Conservation (phyloP, 177 flowering plant species). For the Vitis hybrid region DNA sequence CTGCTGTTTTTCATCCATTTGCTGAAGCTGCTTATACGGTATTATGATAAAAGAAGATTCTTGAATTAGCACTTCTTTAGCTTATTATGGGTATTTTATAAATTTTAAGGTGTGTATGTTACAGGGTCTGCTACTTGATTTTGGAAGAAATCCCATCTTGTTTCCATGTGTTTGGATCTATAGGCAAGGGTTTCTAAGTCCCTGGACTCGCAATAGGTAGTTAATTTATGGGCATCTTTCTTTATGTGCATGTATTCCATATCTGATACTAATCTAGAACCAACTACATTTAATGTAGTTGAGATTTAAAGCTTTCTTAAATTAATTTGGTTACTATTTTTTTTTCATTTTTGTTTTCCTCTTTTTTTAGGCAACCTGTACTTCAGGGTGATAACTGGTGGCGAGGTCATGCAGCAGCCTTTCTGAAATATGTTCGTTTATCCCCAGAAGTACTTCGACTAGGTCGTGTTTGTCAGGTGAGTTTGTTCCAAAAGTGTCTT, state of each 20-base stretch:
- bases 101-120: slow-evolving; percentile 11
- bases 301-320: background rate
- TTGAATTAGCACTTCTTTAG: background rate
- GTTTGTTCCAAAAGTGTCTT: too few species aligned
- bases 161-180: slow-evolving; percentile 86
- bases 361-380: slow-evolving; percentile 48
- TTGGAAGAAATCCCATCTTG: slow-evolving; percentile 75
- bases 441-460: slow-evolving; percentile 62
- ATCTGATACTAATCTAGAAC: background rate
- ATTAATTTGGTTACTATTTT: background rate
- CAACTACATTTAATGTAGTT: background rate
- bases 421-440: slow-evolving; percentile 55
- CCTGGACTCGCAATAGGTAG: slow-evolving; percentile 77
- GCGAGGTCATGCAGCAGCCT: slow-evolving; percentile 97
- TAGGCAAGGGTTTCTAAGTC: slow-evolving; percentile 77
- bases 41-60: background rate
- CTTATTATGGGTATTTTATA: background rate
- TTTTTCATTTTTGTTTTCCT: slow-evolving; percentile 1
- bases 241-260: slow-evolving; percentile 1
- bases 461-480: too few species aligned
- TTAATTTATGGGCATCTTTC: slow-evolving; percentile 8
- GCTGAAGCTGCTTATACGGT: slow-evolving; percentile 97
- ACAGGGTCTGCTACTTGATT: slow-evolving; percentile 86
- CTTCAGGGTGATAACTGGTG: slow-evolving; percentile 94
- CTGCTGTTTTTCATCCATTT: slow-evolving; percentile 62